Evolutionary conservation across 371 early-diverging fungal species (phyloP), one percentile per base, ranked within the genome.

Genomic region (Mucor mucedo): DNA sequence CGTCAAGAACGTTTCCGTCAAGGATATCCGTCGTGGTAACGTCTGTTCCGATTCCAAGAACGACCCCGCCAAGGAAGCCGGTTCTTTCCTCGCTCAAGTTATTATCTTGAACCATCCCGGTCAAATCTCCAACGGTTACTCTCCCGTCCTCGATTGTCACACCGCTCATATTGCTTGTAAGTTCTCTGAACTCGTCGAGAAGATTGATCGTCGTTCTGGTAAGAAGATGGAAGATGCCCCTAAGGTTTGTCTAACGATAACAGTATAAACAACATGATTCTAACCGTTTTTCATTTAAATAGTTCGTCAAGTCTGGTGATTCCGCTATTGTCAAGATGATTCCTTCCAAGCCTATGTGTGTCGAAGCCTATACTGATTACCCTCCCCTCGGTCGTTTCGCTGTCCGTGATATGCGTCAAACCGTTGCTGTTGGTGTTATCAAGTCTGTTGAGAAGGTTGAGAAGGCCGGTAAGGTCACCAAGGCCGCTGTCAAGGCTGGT

Each of bases 51-150:
- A 96, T 91, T 90, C 93, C 87, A 94, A 95, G 92, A 94, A 93
- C 88, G 94, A 95, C 84, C 95, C 95, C 82, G 94, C 95, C 84
- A 95, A 94, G 91, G 96, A 92, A 71, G 76, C 94, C 74, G 94
- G 39, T 62, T 91, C 90, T 56, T 98, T 98, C 91, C 84, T 74
- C 72, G 96, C 97, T 77, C 96, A 96, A 86, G 93, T 97, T 75
- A 94, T 95, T 71, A 93, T 95, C 85, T 85, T 98, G 79, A 93
- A 94, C 92, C 95, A 95, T 89, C 97, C 96, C 60, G 97, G 96
- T 83, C 93, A 95, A 84, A 93, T 96, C 80, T 74, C 81, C 62
- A 86, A 85, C 72, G 91, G 91, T 72, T 96, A 96, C 93, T 87
- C 93, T 62, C 97, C 97, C 58, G 95, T 98, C 65, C 82, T 95